Conservation (phyloP, 768 basidiomycete species). For the Amanita inopinata region DNA sequence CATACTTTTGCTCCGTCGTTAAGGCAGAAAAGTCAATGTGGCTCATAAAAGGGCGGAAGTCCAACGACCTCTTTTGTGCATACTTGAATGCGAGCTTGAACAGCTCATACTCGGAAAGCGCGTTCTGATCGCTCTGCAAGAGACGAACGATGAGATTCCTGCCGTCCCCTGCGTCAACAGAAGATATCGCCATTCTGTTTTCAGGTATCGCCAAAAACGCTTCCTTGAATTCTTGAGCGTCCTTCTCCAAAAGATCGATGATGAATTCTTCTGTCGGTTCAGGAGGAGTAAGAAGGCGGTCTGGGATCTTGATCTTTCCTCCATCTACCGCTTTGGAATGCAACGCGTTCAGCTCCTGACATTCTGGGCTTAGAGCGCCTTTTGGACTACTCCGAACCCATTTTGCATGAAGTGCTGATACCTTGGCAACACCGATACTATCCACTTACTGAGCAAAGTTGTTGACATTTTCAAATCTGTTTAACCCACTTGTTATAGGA, state of each 20-base stretch:
- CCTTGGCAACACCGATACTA: slow-evolving; percentile 48
- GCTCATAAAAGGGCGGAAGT: slow-evolving; percentile 33
- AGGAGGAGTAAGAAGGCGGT: slow-evolving; percentile 42
- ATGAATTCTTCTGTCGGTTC: slow-evolving; percentile 36
- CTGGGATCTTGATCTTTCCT: slow-evolving; percentile 49
- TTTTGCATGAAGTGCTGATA: slow-evolving; percentile 46
- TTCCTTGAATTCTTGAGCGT: slow-evolving; percentile 34
- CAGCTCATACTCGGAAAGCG: slow-evolving; percentile 53
- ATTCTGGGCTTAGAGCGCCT: slow-evolving; percentile 53
- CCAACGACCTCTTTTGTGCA: slow-evolving; percentile 33
- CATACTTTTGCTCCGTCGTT: slow-evolving; percentile 42
- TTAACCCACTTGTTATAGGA: slow-evolving; percentile 46
- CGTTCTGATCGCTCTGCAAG: slow-evolving; percentile 39
- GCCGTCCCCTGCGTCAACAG: slow-evolving; percentile 26
- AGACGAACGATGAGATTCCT: slow-evolving; percentile 33
- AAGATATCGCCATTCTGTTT: slow-evolving; percentile 15
- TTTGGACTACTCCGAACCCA: slow-evolving; percentile 47
- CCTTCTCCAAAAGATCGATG: slow-evolving; percentile 40
- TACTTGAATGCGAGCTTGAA: slow-evolving; percentile 41
- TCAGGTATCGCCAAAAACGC: slow-evolving; percentile 26
- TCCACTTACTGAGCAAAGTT: slow-evolving; percentile 1
- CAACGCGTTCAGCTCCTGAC: slow-evolving; percentile 62
- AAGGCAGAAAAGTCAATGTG: slow-evolving; percentile 53
- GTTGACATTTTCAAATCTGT: not conserved
- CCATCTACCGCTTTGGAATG: slow-evolving; percentile 67